Conservation (phyloP, 306 rosid species). For the Castanea crenata region DNA sequence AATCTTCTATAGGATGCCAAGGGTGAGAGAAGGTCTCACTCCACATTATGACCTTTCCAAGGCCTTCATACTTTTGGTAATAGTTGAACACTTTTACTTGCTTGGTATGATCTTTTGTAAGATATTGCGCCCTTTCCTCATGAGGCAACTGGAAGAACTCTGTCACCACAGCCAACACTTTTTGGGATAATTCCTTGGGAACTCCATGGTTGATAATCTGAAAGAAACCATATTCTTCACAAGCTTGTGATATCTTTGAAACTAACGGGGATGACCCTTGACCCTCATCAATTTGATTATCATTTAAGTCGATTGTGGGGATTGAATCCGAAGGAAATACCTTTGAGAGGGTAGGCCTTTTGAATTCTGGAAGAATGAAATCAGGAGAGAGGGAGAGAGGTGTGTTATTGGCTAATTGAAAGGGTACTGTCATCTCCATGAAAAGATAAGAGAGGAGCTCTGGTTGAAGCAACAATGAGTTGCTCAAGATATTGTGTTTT, state of each 20-base stretch:
- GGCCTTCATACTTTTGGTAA: slow-evolving; percentile 24
- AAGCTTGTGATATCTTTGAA: slow-evolving; percentile 39
- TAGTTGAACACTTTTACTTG: slow-evolving; percentile 27
- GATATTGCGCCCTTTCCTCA: slow-evolving; percentile 26
- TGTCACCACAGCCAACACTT: slow-evolving; percentile 21
- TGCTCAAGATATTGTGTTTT: no score
- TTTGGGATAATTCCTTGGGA: slow-evolving; percentile 32
- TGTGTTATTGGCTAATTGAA: slow-evolving; percentile 18
- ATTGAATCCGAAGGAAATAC: slow-evolving; percentile 33
- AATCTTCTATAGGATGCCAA: slow-evolving; percentile 34
- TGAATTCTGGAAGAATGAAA: slow-evolving; percentile 40
- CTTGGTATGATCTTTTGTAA: slow-evolving; percentile 32
- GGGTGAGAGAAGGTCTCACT: slow-evolving; percentile 47
- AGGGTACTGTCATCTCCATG: slow-evolving; percentile 23
- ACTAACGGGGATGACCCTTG: slow-evolving; percentile 4
- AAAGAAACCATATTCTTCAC: slow-evolving; percentile 50
- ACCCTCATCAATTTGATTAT: not conserved
- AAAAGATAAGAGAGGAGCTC: not conserved
- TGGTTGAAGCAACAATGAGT: not conserved
- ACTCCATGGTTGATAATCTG: slow-evolving; percentile 52
- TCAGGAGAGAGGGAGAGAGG: slow-evolving; percentile 28
- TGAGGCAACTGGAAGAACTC: slow-evolving; percentile 41
- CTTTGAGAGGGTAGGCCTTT: slow-evolving; percentile 42
- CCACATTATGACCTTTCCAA: slow-evolving; percentile 31
- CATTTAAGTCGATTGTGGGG: slow-evolving; percentile 43